Percentiles rank a stretch among this genome's conserved stretches.
Conservation (phyloP, 2,329 filamentous ascomycete genomes). For the Colletotrichum ledebouriae region DNA sequence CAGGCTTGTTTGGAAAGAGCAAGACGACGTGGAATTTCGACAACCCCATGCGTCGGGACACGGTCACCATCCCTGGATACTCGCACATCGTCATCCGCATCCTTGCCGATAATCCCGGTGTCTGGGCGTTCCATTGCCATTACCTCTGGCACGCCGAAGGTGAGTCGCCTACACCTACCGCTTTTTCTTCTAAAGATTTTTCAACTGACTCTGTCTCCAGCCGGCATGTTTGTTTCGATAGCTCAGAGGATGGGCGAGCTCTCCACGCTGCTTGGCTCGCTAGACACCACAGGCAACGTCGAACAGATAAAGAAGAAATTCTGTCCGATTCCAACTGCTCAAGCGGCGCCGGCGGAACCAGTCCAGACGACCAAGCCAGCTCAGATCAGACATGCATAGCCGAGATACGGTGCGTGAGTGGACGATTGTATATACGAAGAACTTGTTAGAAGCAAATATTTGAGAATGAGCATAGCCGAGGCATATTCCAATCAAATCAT, state of each 20-base stretch:
- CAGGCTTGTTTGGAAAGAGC: conserved; percentile 50
- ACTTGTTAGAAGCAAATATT: conserved; percentile 12
- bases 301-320: conserved; percentile 37
- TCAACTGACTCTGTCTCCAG: conserved; percentile 3
- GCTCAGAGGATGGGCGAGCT: conserved; percentile 40
- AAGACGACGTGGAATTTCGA: conserved; percentile 45
- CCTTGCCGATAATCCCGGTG: conserved; percentile 68
- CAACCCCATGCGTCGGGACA: conserved; percentile 56
- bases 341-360: background rate
- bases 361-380: background rate
- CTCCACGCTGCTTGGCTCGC: conserved; percentile 7
- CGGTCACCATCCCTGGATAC: conserved; percentile 65
- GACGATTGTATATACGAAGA: background rate
- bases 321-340: conserved; percentile 19
- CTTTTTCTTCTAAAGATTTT: background rate
- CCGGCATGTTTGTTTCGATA: conserved; percentile 37
- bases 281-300: conserved; percentile 8
- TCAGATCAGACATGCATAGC: background rate
- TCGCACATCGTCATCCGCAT: conserved; percentile 68
- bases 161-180: background rate
- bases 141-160: conserved; percentile 69
- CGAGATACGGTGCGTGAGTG: background rate
- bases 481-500: background rate
- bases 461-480: conserved; percentile 14
- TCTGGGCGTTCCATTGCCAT: conserved; percentile 72